Percentiles rank a stretch among this genome's conserved stretches.
Conservation (phyloP, 306 rosid species). For the Pachyrhizus erosus region DNA sequence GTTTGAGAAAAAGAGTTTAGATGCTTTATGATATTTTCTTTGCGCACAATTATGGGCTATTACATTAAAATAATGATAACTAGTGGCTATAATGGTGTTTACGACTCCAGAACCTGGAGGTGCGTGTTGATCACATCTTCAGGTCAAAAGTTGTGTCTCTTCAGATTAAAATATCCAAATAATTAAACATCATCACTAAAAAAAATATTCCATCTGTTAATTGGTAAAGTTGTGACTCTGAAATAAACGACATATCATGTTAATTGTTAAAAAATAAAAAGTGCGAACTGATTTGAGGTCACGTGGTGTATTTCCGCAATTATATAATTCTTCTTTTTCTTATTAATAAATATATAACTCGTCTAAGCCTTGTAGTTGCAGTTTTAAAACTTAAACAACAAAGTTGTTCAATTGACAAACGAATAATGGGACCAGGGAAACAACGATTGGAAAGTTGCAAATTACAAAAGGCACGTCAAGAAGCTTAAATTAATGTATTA, state of each 20-base stretch:
- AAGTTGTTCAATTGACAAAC: not conserved
- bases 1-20: conserved; percentile 5
- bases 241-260: not conserved
- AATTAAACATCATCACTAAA: not conserved
- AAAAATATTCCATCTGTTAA: not conserved
- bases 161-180: not conserved
- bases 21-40: conserved; percentile 2
- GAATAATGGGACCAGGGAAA: not conserved
- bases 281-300: not conserved
- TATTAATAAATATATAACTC: not conserved
- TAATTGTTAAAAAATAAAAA: not conserved
- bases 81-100: conserved; percentile 26
- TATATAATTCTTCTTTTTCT: not conserved
- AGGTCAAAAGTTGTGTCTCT: conserved; percentile 43
- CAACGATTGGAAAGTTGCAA: not conserved
- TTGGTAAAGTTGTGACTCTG: not conserved
- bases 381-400: not conserved
- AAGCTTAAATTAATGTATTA: not conserved
- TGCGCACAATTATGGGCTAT: not conserved
- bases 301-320: not conserved
- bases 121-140: not conserved
- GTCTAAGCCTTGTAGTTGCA: not conserved
- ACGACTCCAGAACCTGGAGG: not conserved
- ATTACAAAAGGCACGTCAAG: not conserved
- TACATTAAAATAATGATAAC: not conserved